phyloP scores from a whole-genome alignment of 2,329 filamentous ascomycete genomes.

The Stromatinia cepivora region DNA sequence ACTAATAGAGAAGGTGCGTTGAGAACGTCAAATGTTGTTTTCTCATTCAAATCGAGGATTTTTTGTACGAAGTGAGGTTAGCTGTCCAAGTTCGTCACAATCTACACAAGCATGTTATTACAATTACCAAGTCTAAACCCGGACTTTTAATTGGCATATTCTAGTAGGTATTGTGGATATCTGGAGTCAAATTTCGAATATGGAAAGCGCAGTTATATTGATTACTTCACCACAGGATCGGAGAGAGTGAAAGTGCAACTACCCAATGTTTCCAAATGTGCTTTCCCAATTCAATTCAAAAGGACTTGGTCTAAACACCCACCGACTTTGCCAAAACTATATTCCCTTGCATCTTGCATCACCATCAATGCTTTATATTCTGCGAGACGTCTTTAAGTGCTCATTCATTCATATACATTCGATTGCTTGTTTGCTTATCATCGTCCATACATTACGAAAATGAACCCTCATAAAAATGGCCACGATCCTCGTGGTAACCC shows the following conservation, averaged over 20 bases:
- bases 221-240: neutral
- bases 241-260: neutral
- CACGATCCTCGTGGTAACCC: neutral
- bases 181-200: neutral
- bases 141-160: neutral
- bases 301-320: neutral
- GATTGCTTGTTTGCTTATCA: neutral
- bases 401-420: neutral
- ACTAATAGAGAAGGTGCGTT: neutral
- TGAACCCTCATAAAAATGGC: neutral
- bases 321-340: neutral
- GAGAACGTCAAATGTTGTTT: neutral
- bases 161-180: neutral
- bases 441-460: neutral
- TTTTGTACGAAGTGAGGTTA: neutral
- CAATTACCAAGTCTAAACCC: neutral
- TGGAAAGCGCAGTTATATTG: neutral
- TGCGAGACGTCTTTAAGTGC: neutral
- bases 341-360: neutral
- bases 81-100: no score
- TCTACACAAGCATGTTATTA: neutral
- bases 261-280: neutral
- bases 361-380: neutral
- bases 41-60: neutral
- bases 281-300: neutral